Evolutionary conservation across 2,329 filamentous ascomycete genomes (phyloP), one percentile per base, ranked within the genome.

Genomic region (Neoscytalidium dimidiatum): DNA sequence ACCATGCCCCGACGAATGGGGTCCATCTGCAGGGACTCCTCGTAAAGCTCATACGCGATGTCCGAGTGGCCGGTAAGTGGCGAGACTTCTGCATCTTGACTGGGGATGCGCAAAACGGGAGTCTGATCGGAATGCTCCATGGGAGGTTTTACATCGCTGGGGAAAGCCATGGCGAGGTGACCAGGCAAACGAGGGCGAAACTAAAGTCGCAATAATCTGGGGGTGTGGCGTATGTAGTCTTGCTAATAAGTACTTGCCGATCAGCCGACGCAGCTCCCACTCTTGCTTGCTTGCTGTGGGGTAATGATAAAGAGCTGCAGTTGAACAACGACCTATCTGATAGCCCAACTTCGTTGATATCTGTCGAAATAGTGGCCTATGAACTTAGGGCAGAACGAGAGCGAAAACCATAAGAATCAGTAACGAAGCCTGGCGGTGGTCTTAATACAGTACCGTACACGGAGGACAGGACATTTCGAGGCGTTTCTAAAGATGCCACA

Each of bases 291-390:
- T 19, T 4, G 41, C 26, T 44, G 49, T 52, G 56, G 56, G 56
- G 56, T 31, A 44, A 26, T 46, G 56, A 60, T 60, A 60, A 58
- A 60, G 56, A 33, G 4, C 56, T 28, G 56, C 56, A 60, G 49
- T 46, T 23, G 28, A n/a, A 41, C 56, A 7, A 46, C 43, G 41
- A 60, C 56, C 28, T 58, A 44, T 21, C n/a, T 29, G 53, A 49
- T 29, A 49, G 29, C 26, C 14, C 23, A 29, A 49, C 46, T 28
- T 11, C 26, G 21, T 17, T 29, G 26, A 21, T 43, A 44, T 21
- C 53, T n/a, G 26, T 23, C 38, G n/a, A 35, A 35, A 35, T 35
- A 35, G 8, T 7, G 38, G n/a, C n/a, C n/a, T n/a, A n/a, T n/a
- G n/a, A n/a, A n/a, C n/a, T n/a, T n/a, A n/a, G n/a, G n/a, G n/a